phyloP scores from a whole-genome alignment of 2,329 filamentous ascomycete genomes.

The Ceratocystis variospora region DNA sequence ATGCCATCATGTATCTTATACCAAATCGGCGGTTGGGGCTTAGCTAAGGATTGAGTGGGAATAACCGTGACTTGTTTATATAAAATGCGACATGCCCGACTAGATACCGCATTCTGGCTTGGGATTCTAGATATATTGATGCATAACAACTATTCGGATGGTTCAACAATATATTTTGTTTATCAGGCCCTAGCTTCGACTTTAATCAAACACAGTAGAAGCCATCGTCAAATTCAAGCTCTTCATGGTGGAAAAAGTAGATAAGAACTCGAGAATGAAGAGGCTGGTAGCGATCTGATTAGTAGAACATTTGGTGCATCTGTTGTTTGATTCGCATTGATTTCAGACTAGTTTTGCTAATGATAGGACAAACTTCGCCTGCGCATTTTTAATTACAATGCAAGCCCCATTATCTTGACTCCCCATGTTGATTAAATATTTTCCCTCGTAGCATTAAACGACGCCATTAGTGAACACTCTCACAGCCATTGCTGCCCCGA shows the following conservation, averaged over 20 bases:
- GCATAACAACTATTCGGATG: too few relatives aligned
- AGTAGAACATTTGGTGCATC: too few relatives aligned
- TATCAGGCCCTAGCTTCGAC: too few relatives aligned
- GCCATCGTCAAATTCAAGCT: too few relatives aligned
- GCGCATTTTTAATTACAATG: not conserved
- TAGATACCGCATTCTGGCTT: too few relatives aligned
- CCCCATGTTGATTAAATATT: not conserved
- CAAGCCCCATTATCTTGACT: not conserved
- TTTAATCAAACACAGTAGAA: too few relatives aligned
- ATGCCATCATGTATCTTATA: slow-evolving; percentile 8
- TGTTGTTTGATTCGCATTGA: not conserved
- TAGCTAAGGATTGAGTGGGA: not conserved
- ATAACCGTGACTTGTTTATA: not conserved
- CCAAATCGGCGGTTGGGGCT: not conserved
- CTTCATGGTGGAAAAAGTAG: too few relatives aligned
- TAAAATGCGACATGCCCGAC: too few relatives aligned
- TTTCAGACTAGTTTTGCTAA: not conserved
- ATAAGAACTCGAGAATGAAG: too few relatives aligned
- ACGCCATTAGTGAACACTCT: not conserved
- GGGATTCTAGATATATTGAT: too few relatives aligned
- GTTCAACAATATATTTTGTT: too few relatives aligned
- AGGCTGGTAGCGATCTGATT: too few relatives aligned
- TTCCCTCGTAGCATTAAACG: not conserved
- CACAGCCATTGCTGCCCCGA: not conserved
- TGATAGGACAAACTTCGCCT: not conserved